A percentile compares a stretch with the other conserved stretches of the same genome.
These are phyloP conservation scores for Physaria fendleri DNA, from an alignment of 345 rosid species.

Conservation along the genomic window DNA sequence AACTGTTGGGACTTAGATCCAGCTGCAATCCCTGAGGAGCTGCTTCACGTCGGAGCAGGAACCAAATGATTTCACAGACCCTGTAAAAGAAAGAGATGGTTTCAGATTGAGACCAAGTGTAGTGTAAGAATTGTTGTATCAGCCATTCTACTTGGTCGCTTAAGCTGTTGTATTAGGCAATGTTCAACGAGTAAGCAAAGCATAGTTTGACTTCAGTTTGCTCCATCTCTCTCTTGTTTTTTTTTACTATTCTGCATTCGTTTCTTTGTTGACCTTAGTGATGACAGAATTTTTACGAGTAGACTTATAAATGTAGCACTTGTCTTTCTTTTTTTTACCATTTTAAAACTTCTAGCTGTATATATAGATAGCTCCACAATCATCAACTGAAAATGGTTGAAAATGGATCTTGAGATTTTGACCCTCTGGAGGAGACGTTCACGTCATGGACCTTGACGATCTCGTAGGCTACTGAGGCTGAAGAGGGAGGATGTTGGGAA, in stretches of 20 bases:
- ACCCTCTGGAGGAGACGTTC: neutral
- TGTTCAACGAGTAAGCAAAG: conserved; percentile 26
- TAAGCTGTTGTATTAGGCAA: conserved; percentile 21
- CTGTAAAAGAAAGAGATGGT: neutral
- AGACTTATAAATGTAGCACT: conserved; percentile 20
- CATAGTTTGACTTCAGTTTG: conserved; percentile 22
- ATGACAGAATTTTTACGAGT: conserved; percentile 17
- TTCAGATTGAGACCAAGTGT: conserved; percentile 19
- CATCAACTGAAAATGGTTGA: conserved; percentile 81
- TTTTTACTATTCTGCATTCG: conserved; percentile 8
- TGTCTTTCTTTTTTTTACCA: neutral
- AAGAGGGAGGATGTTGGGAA: neutral
- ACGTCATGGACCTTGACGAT: neutral
- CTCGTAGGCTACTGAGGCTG: neutral
- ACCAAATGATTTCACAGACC: conserved; percentile 9
- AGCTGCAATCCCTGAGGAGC: conserved; percentile 93
- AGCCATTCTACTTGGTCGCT: conserved; percentile 17
- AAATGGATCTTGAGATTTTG: conserved; percentile 62
- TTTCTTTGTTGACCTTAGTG: conserved; percentile 24
- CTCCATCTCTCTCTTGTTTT: neutral
- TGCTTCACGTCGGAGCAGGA: conserved; percentile 56
- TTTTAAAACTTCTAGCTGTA: too few species aligned
- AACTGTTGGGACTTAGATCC: conserved; percentile 97
- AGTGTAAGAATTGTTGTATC: conserved; percentile 23
- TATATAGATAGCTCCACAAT: conserved; percentile 33